These are phyloP conservation scores for Salix dunnii DNA, from an alignment of 345 rosid species.

Conservation along the genomic window DNA sequence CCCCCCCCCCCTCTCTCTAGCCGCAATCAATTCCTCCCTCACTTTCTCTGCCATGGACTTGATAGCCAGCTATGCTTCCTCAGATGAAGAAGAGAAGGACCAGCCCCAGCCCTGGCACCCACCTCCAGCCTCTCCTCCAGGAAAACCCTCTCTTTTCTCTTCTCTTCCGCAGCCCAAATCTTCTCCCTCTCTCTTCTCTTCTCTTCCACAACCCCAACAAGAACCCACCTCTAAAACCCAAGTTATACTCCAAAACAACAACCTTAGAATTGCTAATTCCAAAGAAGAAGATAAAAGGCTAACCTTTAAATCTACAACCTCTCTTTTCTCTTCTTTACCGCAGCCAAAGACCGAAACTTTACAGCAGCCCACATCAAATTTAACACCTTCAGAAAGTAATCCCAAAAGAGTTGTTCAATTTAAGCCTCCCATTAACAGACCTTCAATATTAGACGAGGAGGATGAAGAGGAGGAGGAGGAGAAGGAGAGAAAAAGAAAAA, in stretches of 20 bases:
- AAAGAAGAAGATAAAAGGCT: background rate
- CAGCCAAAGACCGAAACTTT: constrained; percentile 38
- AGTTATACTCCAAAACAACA: background rate
- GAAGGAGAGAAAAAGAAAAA: constrained; percentile 37
- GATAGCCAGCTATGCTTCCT: constrained; percentile 78
- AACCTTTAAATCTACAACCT: background rate
- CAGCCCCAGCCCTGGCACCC: constrained; percentile 3
- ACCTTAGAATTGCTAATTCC: background rate
- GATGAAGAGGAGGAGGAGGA: constrained; percentile 25
- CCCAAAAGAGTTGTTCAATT: constrained; percentile 69
- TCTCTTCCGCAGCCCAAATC: constrained; percentile 22
- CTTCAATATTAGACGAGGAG: background rate
- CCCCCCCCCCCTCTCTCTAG: background rate
- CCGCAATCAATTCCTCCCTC: no score
- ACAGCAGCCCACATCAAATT: constrained; percentile 1
- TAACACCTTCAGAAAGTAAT: constrained; percentile 3
- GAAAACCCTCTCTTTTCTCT: background rate
- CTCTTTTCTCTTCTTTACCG: constrained; percentile 49
- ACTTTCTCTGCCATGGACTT: constrained; percentile 43
- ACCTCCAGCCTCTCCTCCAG: constrained; percentile 12
- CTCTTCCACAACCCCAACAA: constrained; percentile 47
- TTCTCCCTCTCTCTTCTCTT: constrained; percentile 39
- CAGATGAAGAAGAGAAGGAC: constrained; percentile 66
- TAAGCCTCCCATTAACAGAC: constrained; percentile 44
- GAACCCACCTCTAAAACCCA: constrained; percentile 18